These are phyloP conservation scores for Suillus tomentosus DNA, from an alignment of 768 basidiomycete genomes.

Conservation along the genomic window DNA sequence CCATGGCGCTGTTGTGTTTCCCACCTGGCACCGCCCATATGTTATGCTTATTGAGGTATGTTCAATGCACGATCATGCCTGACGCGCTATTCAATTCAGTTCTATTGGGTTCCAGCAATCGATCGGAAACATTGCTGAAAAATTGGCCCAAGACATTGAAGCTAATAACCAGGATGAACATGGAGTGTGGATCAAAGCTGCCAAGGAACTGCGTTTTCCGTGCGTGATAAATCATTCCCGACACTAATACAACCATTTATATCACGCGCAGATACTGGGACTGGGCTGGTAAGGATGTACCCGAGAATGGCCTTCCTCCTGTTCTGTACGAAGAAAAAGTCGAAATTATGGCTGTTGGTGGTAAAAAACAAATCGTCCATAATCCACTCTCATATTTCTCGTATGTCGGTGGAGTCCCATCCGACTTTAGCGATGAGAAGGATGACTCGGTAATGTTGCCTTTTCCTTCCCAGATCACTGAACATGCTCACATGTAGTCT, in stretches of 20 bases:
- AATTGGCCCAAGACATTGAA: constrained; percentile 29
- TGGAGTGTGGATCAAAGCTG: constrained; percentile 23
- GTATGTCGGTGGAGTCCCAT: constrained; percentile 18
- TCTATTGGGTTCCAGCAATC: constrained; percentile 24
- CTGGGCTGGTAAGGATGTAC: constrained; percentile 27
- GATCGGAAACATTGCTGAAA: constrained; percentile 27
- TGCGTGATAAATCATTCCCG: constrained; percentile 12
- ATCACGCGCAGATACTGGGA: constrained; percentile 28
- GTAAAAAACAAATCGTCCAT: constrained; percentile 14
- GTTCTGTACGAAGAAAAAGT: constrained; percentile 22
- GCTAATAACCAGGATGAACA: constrained; percentile 19
- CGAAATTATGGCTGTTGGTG: constrained; percentile 10
- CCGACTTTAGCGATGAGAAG: constrained; percentile 21
- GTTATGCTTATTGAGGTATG: constrained; percentile 30
- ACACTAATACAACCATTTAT: neutral
- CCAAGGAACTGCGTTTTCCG: constrained; percentile 31
- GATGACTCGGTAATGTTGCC: constrained; percentile 11
- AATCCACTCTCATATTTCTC: constrained; percentile 25
- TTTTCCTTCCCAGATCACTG: neutral
- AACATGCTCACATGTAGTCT: neutral
- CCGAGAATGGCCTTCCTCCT: constrained; percentile 23
- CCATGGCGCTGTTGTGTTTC: constrained; percentile 24
- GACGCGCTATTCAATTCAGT: neutral
- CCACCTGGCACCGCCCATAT: constrained; percentile 32
- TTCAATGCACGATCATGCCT: neutral